These are phyloP conservation scores for Elsinoe batatas DNA, from an alignment of 2,329 filamentous ascomycete genomes.

Conservation along the genomic window DNA sequence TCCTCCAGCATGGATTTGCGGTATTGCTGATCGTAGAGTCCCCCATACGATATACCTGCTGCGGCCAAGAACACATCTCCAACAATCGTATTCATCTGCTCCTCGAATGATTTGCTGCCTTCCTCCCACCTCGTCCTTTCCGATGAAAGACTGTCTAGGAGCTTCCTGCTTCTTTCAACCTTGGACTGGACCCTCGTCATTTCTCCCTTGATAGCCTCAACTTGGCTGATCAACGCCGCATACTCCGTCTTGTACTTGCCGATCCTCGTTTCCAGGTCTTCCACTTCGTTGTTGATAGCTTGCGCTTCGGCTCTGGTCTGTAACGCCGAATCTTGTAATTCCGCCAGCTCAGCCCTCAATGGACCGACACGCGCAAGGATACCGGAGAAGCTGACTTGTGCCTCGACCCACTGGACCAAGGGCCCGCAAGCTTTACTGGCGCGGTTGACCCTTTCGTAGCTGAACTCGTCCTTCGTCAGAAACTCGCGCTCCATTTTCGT, in stretches of 20 bases:
- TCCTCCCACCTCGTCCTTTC: conserved; percentile 92
- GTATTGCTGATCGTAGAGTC: conserved; percentile 96
- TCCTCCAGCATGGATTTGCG: conserved; percentile 96
- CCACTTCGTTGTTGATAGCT: conserved; percentile 81
- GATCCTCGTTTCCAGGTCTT: conserved; percentile 78
- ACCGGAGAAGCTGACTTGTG: conserved; percentile 95
- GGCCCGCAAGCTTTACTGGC: conserved; percentile 96
- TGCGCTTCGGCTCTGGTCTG: conserved; percentile 90
- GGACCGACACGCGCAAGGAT: conserved; percentile 92
- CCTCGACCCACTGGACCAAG: conserved; percentile 91
- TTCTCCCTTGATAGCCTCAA: conserved; percentile 91
- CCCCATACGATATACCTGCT: conserved; percentile 91
- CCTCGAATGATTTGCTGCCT: conserved; percentile 95
- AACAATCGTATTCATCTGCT: conserved; percentile 91
- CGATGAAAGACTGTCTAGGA: conserved; percentile 89
- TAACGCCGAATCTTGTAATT: conserved; percentile 78
- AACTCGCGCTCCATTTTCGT: conserved; percentile 89
- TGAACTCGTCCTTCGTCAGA: conserved; percentile 88
- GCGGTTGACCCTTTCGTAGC: conserved; percentile 89
- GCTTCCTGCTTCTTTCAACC: conserved; percentile 87
- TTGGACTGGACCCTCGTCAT: conserved; percentile 97
- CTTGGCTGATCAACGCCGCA: conserved; percentile 89
- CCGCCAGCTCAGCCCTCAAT: conserved; percentile 75
- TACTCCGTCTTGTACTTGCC: conserved; percentile 94
- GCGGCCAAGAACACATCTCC: conserved; percentile 94